Conservation (phyloP, 331 rosid species). For the Quercus lobata region DNA sequence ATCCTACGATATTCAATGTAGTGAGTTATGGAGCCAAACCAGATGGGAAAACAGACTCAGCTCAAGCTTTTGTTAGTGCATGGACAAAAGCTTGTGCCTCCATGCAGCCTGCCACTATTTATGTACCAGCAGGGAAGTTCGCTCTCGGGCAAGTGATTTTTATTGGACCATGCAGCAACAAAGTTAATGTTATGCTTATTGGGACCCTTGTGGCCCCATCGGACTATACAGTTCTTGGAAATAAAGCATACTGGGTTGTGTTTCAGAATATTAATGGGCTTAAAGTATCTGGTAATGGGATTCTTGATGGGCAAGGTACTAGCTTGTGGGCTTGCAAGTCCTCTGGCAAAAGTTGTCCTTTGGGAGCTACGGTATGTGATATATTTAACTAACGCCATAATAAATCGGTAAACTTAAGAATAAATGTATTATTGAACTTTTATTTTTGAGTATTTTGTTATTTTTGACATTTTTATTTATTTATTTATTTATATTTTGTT, state of each 20-base stretch:
- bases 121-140: constrained; percentile 5
- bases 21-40: constrained; percentile 29
- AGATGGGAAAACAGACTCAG: too few species aligned
- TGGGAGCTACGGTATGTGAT: constrained; percentile 34
- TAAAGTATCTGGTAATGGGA: constrained; percentile 29
- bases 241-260: constrained; percentile 24
- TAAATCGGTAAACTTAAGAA: too few species aligned
- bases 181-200: constrained; percentile 17
- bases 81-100: too few species aligned
- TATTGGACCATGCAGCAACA: constrained; percentile 33
- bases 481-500: too few species aligned
- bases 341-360: constrained; percentile 30
- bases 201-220: constrained; percentile 42
- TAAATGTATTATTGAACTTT: too few species aligned
- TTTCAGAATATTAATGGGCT: constrained; percentile 25
- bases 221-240: constrained; percentile 26
- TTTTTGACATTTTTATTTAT: too few species aligned
- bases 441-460: too few species aligned
- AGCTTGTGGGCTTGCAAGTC: constrained; percentile 35
- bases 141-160: constrained; percentile 12
- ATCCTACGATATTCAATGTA: constrained; percentile 11
- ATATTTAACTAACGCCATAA: too few species aligned
- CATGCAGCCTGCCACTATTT: too few species aligned
- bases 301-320: constrained; percentile 36
- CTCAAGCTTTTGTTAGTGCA: too few species aligned